Base-by-base conservation (phyloP, 768 basidiomycete genomes). In the Panellus pusillus region DNA sequence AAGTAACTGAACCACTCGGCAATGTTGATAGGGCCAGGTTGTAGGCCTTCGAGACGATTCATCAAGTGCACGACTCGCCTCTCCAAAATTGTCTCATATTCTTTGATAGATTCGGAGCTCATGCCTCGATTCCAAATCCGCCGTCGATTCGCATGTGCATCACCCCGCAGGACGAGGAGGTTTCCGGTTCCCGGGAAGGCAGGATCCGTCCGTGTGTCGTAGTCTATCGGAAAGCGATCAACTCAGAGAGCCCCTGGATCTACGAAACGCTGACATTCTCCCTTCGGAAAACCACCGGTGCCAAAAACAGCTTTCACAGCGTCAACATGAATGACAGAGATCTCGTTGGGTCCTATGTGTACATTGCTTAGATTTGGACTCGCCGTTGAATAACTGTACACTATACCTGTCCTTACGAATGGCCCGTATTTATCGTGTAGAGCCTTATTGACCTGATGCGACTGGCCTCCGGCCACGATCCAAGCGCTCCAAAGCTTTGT, bases 71-170 rank as follows among this genome's bases (percentile, higher is more conserved):
- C 44, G 0, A 69, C 69, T 6, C 79, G 64, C 27, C 64, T 64
- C 1, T 63, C 65, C 19, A 81, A 59, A 8, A 76, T 64, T 0
- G 62, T 52, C 47, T 80, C 74, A 49, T 80, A 82, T 4, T 73
- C 76, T 53, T 74, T 74, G 27, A 84, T 50, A 1, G 80, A 74
- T 2, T 64, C 56, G 3, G 73, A 70, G 44, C 66, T 79, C 67
- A 82, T 73, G 1, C 72, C 81, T 15, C 78, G 70, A 17, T 74
- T 75, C 81, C 80, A 83, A 2, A 76, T 68, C 17, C 71, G 69
- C 7, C 80, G 72, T 7, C 78, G 72, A 9, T 71, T 67, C 1
- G 70, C 66, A 51, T 83, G 82, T 1, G 58, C 51, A n/a, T 60
- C 58, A 19, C 54, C 54, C 0, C 38, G 50, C 28, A 56, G 49